Evolutionary conservation across 495 filamentous ascomycete genomes (phyloP).

Genomic region (Penicillium ochrochloron): DNA sequence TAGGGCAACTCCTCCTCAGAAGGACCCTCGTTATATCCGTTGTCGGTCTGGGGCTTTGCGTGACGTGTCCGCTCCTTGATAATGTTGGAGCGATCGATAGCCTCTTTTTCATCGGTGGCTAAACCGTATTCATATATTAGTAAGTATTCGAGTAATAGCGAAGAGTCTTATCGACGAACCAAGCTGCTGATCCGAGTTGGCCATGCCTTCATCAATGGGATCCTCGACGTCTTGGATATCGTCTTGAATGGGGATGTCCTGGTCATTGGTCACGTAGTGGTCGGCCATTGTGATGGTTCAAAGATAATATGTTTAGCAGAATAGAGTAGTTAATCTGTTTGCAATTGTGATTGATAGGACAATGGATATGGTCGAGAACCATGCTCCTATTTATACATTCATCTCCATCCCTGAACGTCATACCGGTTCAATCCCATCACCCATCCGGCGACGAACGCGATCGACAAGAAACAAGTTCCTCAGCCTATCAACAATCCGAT

Average conservation of each 20-base stretch:
- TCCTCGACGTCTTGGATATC: constrained; percentile 5
- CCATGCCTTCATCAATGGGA: background rate
- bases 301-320: too few species aligned
- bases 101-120: constrained; percentile 6
- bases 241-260: constrained; percentile 6
- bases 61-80: constrained; percentile 8
- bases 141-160: background rate
- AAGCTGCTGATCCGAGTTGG: constrained; percentile 7
- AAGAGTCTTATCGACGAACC: background rate
- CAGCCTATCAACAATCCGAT: background rate
- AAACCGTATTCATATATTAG: background rate
- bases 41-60: constrained; percentile 8
- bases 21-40: constrained; percentile 11
- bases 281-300: too few species aligned
- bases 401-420: background rate
- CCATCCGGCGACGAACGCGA: background rate
- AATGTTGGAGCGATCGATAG: constrained; percentile 7
- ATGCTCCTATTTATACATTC: background rate
- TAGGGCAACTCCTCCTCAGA: background rate
- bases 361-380: too few species aligned
- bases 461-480: constrained; percentile 5
- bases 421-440: background rate
- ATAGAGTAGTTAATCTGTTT: too few species aligned
- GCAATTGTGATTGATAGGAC: too few species aligned
- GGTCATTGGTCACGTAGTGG: background rate